Evolutionary conservation across 768 basidiomycete species (phyloP).

Genomic region (Podaxis sp.): DNA sequence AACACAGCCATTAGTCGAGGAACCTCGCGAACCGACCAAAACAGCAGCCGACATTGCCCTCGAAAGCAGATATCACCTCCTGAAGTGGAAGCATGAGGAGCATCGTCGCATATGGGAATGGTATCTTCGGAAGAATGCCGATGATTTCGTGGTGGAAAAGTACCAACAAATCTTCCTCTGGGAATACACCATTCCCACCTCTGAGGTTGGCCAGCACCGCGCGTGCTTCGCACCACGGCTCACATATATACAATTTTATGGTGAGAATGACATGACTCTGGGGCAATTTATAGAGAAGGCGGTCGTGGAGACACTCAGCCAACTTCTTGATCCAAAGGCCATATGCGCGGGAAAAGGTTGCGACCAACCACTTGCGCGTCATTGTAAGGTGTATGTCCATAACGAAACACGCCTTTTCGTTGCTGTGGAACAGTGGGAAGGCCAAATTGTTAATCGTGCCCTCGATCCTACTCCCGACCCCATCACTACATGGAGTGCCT

Average conservation of each 20-base stretch:
- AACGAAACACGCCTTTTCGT: slow-evolving; percentile 79
- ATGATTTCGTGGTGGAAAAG: slow-evolving; percentile 87
- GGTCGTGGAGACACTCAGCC: slow-evolving; percentile 61
- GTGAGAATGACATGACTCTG: slow-evolving; percentile 87
- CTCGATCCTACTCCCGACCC: slow-evolving; percentile 61
- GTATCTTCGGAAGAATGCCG: slow-evolving; percentile 83
- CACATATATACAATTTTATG: slow-evolving; percentile 81
- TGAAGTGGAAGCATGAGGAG: slow-evolving; percentile 82
- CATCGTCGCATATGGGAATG: slow-evolving; percentile 92
- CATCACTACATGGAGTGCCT: slow-evolving; percentile 90
- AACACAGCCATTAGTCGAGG: background rate
- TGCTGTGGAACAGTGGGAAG: slow-evolving; percentile 87
- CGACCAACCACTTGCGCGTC: slow-evolving; percentile 71
- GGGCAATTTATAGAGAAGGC: slow-evolving; percentile 89
- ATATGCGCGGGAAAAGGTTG: slow-evolving; percentile 84
- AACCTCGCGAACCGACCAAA: slow-evolving; percentile 40
- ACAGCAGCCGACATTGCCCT: slow-evolving; percentile 64
- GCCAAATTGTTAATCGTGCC: slow-evolving; percentile 59
- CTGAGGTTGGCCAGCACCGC: slow-evolving; percentile 61
- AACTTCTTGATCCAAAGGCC: slow-evolving; percentile 69
- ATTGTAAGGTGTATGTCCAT: slow-evolving; percentile 90
- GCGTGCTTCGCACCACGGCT: slow-evolving; percentile 76
- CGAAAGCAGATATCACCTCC: slow-evolving; percentile 65
- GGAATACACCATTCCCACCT: slow-evolving; percentile 74
- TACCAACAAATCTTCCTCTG: slow-evolving; percentile 86